phyloP scores from a whole-genome alignment of 805 yeast genomes.

The Cephaloascus fragrans region DNA sequence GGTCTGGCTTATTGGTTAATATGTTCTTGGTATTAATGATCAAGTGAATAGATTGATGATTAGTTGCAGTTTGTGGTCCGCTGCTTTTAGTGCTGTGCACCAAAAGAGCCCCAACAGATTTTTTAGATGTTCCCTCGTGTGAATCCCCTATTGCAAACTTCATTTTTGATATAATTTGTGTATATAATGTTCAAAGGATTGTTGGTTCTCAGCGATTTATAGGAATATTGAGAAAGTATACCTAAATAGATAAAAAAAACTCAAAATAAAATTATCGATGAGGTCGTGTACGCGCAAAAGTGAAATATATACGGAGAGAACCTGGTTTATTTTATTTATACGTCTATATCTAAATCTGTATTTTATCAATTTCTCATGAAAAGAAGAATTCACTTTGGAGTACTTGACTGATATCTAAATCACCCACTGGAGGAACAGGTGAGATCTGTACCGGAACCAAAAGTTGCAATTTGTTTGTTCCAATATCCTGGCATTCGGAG shows the following conservation, averaged over 20 bases:
- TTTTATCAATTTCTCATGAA: slow-evolving; percentile 10
- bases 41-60: slow-evolving; percentile 23
- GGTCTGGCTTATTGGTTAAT: slow-evolving; percentile 33
- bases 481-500: neutral
- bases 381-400: slow-evolving; percentile 24
- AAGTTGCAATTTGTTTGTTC: slow-evolving; percentile 3
- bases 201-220: too few relatives aligned
- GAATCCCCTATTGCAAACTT: slow-evolving; percentile 6
- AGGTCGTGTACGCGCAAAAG: too few relatives aligned
- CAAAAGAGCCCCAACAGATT: slow-evolving; percentile 18
- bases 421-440: slow-evolving; percentile 20
- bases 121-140: slow-evolving; percentile 8
- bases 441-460: slow-evolving; percentile 19
- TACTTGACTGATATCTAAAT: slow-evolving; percentile 20
- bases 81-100: slow-evolving; percentile 14
- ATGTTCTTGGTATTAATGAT: slow-evolving; percentile 39
- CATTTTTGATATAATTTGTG: too few relatives aligned
- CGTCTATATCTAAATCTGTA: too few relatives aligned
- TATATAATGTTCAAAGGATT: too few relatives aligned
- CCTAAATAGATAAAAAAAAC: too few relatives aligned
- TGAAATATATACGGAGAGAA: too few relatives aligned
- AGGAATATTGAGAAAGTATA: too few relatives aligned
- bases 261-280: too few relatives aligned
- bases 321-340: too few relatives aligned
- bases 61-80: slow-evolving; percentile 7